phyloP scores from a whole-genome alignment of 2,329 filamentous ascomycete species.

The Curvularia hawaiiensis region DNA sequence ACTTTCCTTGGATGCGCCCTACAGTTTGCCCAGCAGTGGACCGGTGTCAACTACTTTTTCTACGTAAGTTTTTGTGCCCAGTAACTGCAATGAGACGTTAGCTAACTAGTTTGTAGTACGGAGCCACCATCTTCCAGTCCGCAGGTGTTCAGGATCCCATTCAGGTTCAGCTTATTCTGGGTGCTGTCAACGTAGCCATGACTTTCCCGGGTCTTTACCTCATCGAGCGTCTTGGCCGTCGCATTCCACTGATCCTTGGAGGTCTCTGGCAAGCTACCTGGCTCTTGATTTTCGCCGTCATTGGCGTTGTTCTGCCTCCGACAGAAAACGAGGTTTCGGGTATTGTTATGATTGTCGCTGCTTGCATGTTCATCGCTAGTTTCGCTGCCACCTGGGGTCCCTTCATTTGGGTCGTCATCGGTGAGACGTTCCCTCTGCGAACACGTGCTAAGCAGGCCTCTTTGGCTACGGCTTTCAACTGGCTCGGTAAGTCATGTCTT shows the following conservation, averaged over 20 bases:
- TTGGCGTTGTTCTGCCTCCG: constrained; percentile 49
- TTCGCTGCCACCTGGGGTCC: constrained; percentile 73
- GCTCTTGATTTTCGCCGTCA: constrained; percentile 63
- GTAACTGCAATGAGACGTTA: constrained; percentile 44
- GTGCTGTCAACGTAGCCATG: constrained; percentile 69
- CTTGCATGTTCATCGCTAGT: constrained; percentile 75
- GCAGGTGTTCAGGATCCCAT: constrained; percentile 71
- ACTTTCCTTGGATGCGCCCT: constrained; percentile 38
- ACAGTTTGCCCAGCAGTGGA: constrained; percentile 44
- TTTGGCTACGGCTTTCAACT: constrained; percentile 41
- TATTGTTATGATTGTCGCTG: constrained; percentile 72
- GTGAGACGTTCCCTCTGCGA: constrained; percentile 41
- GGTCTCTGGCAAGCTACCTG: constrained; percentile 71
- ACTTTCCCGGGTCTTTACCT: constrained; percentile 72
- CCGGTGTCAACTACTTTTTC: constrained; percentile 60
- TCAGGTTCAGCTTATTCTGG: constrained; percentile 43
- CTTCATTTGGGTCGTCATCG: constrained; percentile 55
- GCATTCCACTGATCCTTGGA: constrained; percentile 68
- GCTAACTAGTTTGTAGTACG: constrained; percentile 51
- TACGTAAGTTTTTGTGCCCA: constrained; percentile 19
- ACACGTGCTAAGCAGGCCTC: constrained; percentile 44
- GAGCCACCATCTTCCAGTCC: constrained; percentile 69
- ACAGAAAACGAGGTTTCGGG: constrained; percentile 55
- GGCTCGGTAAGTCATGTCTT: constrained; percentile 28
- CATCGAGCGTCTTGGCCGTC: constrained; percentile 71